Conservation (phyloP, 495 filamentous ascomycete species). For the Penicillium cinerascens region DNA sequence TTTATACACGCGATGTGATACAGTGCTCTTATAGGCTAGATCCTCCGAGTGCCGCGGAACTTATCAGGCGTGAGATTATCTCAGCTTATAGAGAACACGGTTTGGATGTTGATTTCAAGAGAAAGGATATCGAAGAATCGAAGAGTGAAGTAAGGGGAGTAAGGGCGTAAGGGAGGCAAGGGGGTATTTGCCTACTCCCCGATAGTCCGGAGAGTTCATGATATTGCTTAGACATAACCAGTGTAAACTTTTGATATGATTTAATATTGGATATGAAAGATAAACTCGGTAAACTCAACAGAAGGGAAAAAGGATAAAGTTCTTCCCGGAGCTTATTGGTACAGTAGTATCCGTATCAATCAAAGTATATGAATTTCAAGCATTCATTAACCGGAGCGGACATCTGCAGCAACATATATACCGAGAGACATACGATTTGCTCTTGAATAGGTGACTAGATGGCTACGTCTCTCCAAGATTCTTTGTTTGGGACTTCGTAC, state of each 20-base stretch:
- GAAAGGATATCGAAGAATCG: background rate
- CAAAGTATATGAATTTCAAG: background rate
- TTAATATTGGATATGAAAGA: background rate
- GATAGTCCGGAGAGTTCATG: background rate
- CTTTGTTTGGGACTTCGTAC: too few species aligned
- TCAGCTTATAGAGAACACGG: background rate
- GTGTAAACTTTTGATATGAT: background rate
- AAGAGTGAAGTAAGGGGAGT: background rate
- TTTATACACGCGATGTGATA: background rate
- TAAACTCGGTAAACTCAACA: conserved; percentile 1
- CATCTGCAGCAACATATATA: conserved; percentile 5
- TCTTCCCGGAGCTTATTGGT: too few species aligned
- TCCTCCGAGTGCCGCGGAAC: background rate
- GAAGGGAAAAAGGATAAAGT: too few species aligned
- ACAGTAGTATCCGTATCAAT: too few species aligned
- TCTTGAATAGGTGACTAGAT: conserved; percentile 8
- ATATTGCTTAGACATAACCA: background rate
- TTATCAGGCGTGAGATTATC: background rate
- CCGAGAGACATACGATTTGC: conserved; percentile 5
- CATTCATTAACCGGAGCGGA: conserved; percentile 4
- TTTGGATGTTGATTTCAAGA: background rate
- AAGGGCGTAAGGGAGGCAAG: background rate
- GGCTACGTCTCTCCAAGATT: too few species aligned
- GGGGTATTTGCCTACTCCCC: background rate
- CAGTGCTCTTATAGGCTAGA: background rate